phyloP scores from a whole-genome alignment of 768 basidiomycete genomes.

The Suillus cothurnatus region DNA sequence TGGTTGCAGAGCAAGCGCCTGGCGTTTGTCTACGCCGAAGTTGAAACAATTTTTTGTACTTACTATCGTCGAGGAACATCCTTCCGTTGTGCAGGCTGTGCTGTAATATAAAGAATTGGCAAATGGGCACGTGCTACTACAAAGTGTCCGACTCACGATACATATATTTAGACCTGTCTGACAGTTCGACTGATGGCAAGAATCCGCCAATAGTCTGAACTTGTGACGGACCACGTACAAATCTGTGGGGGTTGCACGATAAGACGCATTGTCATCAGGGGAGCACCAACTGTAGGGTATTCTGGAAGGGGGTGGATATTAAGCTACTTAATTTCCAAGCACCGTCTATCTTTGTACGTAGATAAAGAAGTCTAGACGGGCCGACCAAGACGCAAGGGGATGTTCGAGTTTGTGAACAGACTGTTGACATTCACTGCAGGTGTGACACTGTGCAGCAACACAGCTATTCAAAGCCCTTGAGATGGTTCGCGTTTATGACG shows the following conservation, averaged over 20 bases:
- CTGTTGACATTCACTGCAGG: not conserved
- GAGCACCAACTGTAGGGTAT: not conserved
- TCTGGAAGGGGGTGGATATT: not conserved
- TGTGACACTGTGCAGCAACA: not conserved
- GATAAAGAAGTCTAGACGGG: not conserved
- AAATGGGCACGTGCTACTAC: not conserved
- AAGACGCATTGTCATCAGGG: not conserved
- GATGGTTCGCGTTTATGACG: constrained; percentile 1
- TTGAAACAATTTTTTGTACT: no score
- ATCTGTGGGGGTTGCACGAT: not conserved
- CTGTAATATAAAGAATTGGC: not conserved
- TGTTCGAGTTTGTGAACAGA: not conserved
- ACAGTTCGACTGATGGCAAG: not conserved
- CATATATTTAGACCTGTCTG: not conserved
- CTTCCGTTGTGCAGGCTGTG: not conserved
- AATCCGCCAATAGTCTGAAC: not conserved
- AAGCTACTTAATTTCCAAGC: not conserved
- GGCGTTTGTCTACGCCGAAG: no score
- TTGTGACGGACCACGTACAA: not conserved
- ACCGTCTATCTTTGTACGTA: not conserved
- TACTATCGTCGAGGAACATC: no score
- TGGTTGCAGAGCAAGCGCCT: not conserved
- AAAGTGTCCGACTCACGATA: not conserved
- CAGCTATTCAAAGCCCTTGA: constrained; percentile 1
- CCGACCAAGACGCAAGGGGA: not conserved